These are phyloP conservation scores for Xylaria acuta DNA, from an alignment of 495 filamentous ascomycete species.

Conservation along the genomic window DNA sequence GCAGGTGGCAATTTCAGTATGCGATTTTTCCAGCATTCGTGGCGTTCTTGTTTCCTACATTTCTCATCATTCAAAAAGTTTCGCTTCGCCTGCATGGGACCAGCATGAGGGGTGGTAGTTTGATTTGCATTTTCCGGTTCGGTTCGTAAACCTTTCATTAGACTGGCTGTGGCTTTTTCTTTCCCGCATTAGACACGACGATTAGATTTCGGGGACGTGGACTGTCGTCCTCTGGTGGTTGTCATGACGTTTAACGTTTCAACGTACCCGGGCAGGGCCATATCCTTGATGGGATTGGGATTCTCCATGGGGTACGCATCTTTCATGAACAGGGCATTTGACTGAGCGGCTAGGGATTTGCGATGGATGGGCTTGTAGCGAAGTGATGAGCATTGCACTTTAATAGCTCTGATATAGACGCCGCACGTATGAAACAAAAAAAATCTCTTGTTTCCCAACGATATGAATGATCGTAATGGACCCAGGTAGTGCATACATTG, in stretches of 20 bases:
- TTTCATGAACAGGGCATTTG: conserved; percentile 39
- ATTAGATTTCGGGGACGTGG: conserved; percentile 40
- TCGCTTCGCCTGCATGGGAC: conserved; percentile 50
- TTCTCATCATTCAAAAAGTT: conserved; percentile 39
- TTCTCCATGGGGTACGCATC: conserved; percentile 36
- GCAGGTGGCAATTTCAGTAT: conserved; percentile 15
- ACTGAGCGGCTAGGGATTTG: conserved; percentile 23
- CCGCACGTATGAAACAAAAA: conserved; percentile 27
- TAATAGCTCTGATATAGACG: conserved; percentile 38
- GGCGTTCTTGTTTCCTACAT: conserved; percentile 30
- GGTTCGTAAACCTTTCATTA: conserved; percentile 48
- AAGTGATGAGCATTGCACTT: conserved; percentile 16
- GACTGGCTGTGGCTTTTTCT: conserved; percentile 46
- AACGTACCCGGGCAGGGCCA: conserved; percentile 27
- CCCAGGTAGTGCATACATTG: neutral
- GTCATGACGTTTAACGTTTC: conserved; percentile 43
- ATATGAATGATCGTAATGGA: neutral
- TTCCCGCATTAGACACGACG: conserved; percentile 43
- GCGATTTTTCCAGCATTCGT: conserved; percentile 25
- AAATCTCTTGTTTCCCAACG: neutral
- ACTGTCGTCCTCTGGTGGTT: conserved; percentile 35
- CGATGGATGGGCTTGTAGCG: conserved; percentile 35
- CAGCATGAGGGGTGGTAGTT: conserved; percentile 40
- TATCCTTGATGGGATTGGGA: conserved; percentile 32
- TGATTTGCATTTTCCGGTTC: conserved; percentile 53